Base-by-base conservation (phyloP, 2,329 filamentous ascomycete species). In the Bertia moriformis region DNA sequence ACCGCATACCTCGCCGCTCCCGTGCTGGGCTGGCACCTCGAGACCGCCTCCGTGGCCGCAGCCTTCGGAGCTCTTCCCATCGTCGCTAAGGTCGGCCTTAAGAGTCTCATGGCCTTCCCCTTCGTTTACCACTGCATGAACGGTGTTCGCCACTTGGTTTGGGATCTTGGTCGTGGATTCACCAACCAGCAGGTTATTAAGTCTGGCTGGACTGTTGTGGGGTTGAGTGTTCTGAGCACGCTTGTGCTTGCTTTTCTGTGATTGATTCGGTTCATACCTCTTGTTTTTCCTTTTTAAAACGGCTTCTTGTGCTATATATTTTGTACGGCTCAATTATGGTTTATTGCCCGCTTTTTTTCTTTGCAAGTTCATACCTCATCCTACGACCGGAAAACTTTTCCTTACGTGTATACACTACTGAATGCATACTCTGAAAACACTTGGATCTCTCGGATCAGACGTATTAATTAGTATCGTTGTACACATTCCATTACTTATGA, bases 111-210 rank as follows among this genome's bases (percentile, higher is more conserved):
- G 32, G 75, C 76, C 14, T 58, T 74, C 45, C 78, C 77, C 3
- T 83, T 85, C 56, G 73, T 73, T 38, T 84, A 71, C 59, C 80
- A 85, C 58, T 59, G 54, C 44, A 63, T 78, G 50, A 83, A 83
- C 53, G 80, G 79, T n/a, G 24, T 84, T 15, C 71, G 80, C 53
- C 79, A 84, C 70, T 64, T 85, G 65, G 52, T 66, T 14, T 84
- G 80, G 80, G 80, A 85, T 64, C 58, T 69, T 29, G 77, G 74
- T 39, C 62, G 63, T 49, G 63, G 67, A 38, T 69, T 84, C 44
- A 69, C 62, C 50, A 83, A 83, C 54, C 62, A 69, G 58, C 62
- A 69, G 51, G 78, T 84, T 43, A 71, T 74, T 48, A 64, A 63
- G 58, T 77, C 72, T 1, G 79, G 78, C 14, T 83, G 77, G 73